phyloP scores from a whole-genome alignment of 108 stramenopile genomes.

The Cyclostephanos invisitatus region DNA sequence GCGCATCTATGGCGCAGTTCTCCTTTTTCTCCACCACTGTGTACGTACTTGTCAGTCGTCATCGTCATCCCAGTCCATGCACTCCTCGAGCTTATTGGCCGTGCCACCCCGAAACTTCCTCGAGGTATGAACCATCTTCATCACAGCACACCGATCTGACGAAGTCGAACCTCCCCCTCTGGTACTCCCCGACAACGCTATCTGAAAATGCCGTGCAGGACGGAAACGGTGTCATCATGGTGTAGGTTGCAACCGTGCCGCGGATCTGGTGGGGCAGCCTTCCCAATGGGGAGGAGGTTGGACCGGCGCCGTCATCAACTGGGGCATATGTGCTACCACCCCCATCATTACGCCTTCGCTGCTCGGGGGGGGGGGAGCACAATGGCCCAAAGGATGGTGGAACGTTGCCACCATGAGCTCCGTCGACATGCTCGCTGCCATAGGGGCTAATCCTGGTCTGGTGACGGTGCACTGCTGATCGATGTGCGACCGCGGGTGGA shows the following conservation, averaged over 20 bases:
- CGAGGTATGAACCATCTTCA: conserved; percentile 70
- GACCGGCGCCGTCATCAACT: conserved; percentile 43
- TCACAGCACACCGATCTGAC: conserved; percentile 82
- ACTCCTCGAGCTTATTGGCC: conserved; percentile 47
- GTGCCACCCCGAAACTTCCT: conserved; percentile 67
- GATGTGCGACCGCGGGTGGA: conserved; percentile 94
- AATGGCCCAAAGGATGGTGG: conserved; percentile 81
- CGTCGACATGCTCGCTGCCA: conserved; percentile 93
- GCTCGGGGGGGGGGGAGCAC: conserved; percentile 60
- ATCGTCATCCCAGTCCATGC: conserved; percentile 54
- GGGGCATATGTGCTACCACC: conserved; percentile 46
- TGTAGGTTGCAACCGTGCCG: conserved; percentile 89
- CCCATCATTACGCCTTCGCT: conserved; percentile 9
- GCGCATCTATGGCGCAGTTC: too few relatives aligned
- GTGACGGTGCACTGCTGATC: conserved; percentile 99
- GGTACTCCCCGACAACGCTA: conserved; percentile 80
- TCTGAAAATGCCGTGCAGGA: conserved; percentile 92
- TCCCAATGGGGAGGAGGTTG: conserved; percentile 63
- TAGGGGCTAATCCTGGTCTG: conserved; percentile 96
- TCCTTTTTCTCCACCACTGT: neutral
- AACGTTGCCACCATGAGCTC: conserved; percentile 93
- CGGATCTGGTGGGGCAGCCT: conserved; percentile 93
- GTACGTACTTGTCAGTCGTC: conserved; percentile 12
- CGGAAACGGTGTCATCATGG: conserved; percentile 90
- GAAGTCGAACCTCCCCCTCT: conserved; percentile 68